A percentile compares a stretch with the other conserved stretches of the same genome.
Conservation (phyloP, 2,329 filamentous ascomycete genomes). For the Pestalotiopsis fici region DNA sequence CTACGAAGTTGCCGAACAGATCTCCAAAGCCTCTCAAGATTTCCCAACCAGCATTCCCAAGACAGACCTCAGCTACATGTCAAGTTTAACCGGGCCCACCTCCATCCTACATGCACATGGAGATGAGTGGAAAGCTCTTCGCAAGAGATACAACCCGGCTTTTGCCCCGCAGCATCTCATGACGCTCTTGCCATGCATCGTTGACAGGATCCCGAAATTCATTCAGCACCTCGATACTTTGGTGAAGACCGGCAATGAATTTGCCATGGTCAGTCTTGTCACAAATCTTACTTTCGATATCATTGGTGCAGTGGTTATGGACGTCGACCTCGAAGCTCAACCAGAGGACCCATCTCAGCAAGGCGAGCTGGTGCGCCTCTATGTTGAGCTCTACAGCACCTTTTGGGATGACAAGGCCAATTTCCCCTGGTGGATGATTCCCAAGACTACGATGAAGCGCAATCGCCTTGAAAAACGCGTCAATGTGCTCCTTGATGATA, state of each 20-base stretch:
- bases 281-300: constrained; percentile 40
- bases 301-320: constrained; percentile 35
- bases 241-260: constrained; percentile 23
- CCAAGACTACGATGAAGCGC: constrained; percentile 11
- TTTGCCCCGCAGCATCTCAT: constrained; percentile 40
- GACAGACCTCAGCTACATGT: neutral
- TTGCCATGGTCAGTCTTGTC: constrained; percentile 24
- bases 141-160: constrained; percentile 37
- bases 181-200: constrained; percentile 29
- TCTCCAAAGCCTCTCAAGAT: neutral
- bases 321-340: constrained; percentile 33
- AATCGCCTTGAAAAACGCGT: constrained; percentile 16
- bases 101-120: constrained; percentile 20
- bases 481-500: constrained; percentile 12
- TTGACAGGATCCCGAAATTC: neutral
- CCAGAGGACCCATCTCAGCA: constrained; percentile 19
- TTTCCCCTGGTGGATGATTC: constrained; percentile 20
- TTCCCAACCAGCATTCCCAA: neutral
- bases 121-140: constrained; percentile 31
- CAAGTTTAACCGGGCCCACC: neutral
- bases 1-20: constrained; percentile 20
- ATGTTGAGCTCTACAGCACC: constrained; percentile 24
- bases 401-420: constrained; percentile 22
- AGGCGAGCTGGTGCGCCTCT: constrained; percentile 30
- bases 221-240: constrained; percentile 26